Evolutionary conservation across 108 stramenopile genomes (phyloP).

Genomic region (Parietichytrium sp.): DNA sequence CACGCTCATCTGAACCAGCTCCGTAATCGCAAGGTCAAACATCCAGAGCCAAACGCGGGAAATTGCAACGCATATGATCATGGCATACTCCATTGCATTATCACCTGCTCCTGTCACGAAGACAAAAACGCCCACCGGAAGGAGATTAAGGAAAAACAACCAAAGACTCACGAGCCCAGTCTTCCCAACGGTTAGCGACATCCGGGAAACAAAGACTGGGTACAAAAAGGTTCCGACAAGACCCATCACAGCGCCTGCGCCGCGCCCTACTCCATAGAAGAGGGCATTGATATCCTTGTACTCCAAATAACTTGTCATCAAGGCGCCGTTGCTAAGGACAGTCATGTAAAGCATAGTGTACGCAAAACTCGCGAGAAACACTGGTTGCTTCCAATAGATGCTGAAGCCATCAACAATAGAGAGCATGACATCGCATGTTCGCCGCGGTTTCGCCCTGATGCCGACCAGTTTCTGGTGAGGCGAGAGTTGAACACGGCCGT

Average conservation of each 20-base stretch:
- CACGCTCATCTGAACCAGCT: not conserved
- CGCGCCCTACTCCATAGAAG: not conserved
- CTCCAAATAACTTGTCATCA: constrained; percentile 23
- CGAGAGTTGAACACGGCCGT: too few species aligned
- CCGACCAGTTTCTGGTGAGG: too few species aligned
- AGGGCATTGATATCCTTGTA: not conserved
- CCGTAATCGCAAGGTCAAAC: constrained; percentile 22
- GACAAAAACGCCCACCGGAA: not conserved
- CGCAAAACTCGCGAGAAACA: not conserved
- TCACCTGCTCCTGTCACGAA: not conserved
- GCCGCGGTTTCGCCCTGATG: too few species aligned
- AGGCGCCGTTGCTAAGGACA: not conserved
- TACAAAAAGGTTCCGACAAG: not conserved
- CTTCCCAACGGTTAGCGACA: too few species aligned
- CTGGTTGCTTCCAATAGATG: not conserved
- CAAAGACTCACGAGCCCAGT: not conserved
- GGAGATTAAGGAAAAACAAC: not conserved
- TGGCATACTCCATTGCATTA: not conserved
- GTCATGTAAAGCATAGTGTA: constrained; percentile 35
- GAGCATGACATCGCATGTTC: too few species aligned
- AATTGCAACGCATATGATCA: not conserved
- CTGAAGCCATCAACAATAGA: too few species aligned
- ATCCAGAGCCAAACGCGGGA: not conserved
- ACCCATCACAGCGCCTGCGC: not conserved
- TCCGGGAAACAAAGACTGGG: not conserved